These are phyloP conservation scores for Theobroma cacao DNA, from an alignment of 345 rosid species.

Conservation along the genomic window DNA sequence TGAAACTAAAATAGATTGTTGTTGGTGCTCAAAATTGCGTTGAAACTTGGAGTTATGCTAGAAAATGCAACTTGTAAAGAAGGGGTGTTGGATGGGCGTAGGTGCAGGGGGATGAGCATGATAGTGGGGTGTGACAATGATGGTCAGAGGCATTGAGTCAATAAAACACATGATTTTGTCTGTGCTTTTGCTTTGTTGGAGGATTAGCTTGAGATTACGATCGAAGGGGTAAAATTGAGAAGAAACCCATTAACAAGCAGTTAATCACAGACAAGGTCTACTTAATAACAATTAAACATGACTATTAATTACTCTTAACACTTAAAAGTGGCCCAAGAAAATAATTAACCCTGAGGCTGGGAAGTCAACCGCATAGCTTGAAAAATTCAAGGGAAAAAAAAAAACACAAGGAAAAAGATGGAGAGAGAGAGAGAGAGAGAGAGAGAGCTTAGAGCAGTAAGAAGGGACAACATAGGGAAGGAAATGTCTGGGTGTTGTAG, in stretches of 20 bases:
- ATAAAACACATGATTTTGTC: background rate
- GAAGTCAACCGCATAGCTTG: background rate
- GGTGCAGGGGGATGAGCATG: background rate
- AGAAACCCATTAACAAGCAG: too few species aligned
- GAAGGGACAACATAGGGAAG: slow-evolving; percentile 6
- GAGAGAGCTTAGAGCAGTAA: background rate
- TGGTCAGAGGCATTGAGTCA: slow-evolving; percentile 13
- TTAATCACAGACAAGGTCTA: background rate
- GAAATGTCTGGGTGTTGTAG: slow-evolving; percentile 40
- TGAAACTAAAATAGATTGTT: too few species aligned
- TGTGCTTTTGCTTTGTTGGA: background rate
- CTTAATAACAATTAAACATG: too few species aligned
- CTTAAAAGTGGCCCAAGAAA: background rate
- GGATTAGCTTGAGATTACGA: background rate
- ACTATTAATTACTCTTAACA: too few species aligned
- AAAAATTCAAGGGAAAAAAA: background rate
- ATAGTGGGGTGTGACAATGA: background rate
- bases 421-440: slow-evolving; percentile 4
- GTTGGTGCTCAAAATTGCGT: too few species aligned
- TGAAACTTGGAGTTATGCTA: too few species aligned
- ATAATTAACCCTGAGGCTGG: background rate
- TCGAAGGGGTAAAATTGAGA: background rate
- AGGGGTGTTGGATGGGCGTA: background rate
- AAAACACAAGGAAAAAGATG: background rate
- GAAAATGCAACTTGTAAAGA: too few species aligned